Percentiles rank a stretch among this genome's conserved stretches.
Evolutionary conservation across 108 stramenopile species (phyloP).

Genomic region (Cylindrotheca closterium): DNA sequence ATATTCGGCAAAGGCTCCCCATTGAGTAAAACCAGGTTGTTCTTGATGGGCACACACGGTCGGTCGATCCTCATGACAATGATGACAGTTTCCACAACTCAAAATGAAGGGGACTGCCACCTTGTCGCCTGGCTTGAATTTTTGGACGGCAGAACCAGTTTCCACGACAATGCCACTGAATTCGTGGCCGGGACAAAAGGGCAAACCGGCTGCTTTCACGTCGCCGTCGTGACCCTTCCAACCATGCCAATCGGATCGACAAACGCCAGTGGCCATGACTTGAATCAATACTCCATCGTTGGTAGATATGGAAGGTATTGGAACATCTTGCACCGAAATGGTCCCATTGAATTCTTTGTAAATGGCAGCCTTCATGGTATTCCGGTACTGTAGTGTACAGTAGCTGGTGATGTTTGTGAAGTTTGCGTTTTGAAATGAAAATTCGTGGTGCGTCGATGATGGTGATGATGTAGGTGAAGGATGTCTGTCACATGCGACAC

Average conservation of each 20-base stretch:
- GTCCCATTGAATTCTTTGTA: slow-evolving; percentile 57
- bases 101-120: slow-evolving; percentile 80
- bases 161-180: slow-evolving; percentile 68
- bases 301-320: slow-evolving; percentile 33
- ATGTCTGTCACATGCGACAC: too few relatives aligned
- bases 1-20: slow-evolving; percentile 74
- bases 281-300: slow-evolving; percentile 57
- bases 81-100: slow-evolving; percentile 59
- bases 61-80: slow-evolving; percentile 45
- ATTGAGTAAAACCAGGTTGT: slow-evolving; percentile 76
- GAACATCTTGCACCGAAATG: slow-evolving; percentile 50
- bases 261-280: slow-evolving; percentile 79
- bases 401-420: too few relatives aligned
- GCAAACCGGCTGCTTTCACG: slow-evolving; percentile 51
- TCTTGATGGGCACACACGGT: slow-evolving; percentile 68
- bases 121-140: slow-evolving; percentile 52
- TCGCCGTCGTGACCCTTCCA: slow-evolving; percentile 84
- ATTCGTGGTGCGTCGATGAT: too few relatives aligned
- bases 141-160: slow-evolving; percentile 26
- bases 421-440: too few relatives aligned
- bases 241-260: slow-evolving; percentile 80
- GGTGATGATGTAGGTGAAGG: too few relatives aligned
- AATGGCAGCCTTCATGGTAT: slow-evolving; percentile 66
- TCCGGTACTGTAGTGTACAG: too few relatives aligned
- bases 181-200: slow-evolving; percentile 82